These are phyloP conservation scores for Plasmopara viticola DNA, from an alignment of 352 stramenopile species.

Conservation along the genomic window DNA sequence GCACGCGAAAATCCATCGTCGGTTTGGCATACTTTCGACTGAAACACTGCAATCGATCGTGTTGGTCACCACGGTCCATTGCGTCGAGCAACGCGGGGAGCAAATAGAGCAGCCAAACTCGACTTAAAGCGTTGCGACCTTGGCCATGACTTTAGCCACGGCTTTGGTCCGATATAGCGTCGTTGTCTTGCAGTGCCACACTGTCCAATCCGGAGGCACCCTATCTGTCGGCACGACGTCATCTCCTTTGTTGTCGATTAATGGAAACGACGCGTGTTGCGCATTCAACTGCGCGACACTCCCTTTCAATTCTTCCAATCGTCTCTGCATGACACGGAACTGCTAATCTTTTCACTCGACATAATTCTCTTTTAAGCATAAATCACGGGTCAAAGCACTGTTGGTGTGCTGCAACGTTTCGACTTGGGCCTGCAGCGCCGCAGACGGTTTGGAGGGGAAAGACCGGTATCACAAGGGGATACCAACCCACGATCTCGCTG, in stretches of 20 bases:
- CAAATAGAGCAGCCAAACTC: slow-evolving; percentile 48
- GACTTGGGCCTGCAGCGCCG: slow-evolving; percentile 52
- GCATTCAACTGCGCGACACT: slow-evolving; percentile 39
- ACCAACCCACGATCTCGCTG: no score
- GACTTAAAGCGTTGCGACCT: slow-evolving; percentile 53
- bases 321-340: slow-evolving; percentile 63
- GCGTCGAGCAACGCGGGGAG: slow-evolving; percentile 42
- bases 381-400: slow-evolving; percentile 45
- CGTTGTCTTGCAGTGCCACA: slow-evolving; percentile 30
- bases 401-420: slow-evolving; percentile 56
- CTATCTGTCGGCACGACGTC: slow-evolving; percentile 1
- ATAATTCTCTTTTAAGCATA: slow-evolving; percentile 71
- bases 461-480: no score
- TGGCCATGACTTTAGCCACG: slow-evolving; percentile 26
- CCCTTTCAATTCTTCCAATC: slow-evolving; percentile 54
- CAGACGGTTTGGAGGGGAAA: no score
- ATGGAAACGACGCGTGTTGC: slow-evolving; percentile 5
- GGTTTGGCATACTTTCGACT: slow-evolving; percentile 52
- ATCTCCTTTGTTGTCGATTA: slow-evolving; percentile 3
- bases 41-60: slow-evolving; percentile 35
- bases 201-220: slow-evolving; percentile 22
- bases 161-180: slow-evolving; percentile 16
- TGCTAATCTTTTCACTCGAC: slow-evolving; percentile 71
- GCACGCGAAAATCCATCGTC: slow-evolving; percentile 58
- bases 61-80: slow-evolving; percentile 9